Evolutionary conservation across 257 asterid genomes (phyloP).

Genomic region (Craterostigma plantagineum): DNA sequence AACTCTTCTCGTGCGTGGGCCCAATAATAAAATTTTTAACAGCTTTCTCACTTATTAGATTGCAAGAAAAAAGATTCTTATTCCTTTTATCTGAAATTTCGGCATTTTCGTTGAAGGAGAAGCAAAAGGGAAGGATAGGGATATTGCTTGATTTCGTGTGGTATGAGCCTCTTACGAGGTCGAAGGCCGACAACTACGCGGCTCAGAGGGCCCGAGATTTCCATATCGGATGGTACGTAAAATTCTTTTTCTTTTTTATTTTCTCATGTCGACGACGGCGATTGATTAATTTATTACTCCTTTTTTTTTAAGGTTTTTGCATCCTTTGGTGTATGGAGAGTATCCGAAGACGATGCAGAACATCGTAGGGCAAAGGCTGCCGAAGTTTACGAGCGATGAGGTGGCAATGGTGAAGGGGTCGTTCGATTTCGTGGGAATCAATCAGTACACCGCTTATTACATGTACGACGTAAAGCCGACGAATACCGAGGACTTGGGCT

Average conservation of each 20-base stretch:
- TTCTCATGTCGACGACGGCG: too few relatives aligned
- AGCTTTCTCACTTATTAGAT: too few relatives aligned
- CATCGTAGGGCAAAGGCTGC: conserved; percentile 56
- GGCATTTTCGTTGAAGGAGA: conserved; percentile 15
- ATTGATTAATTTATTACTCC: too few relatives aligned
- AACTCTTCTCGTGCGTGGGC: too few relatives aligned
- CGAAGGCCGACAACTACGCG: conserved; percentile 47
- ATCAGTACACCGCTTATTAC: conserved; percentile 80
- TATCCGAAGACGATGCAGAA: conserved; percentile 73
- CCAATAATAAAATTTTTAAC: too few relatives aligned
- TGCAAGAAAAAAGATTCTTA: too few relatives aligned
- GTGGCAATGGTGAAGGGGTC: conserved; percentile 72
- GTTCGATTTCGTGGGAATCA: conserved; percentile 53
- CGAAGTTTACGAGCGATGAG: conserved; percentile 53
- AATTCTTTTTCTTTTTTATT: too few relatives aligned
- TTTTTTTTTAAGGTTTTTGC: conserved; percentile 97
- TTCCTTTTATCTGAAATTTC: too few relatives aligned
- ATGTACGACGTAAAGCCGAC: conserved; percentile 31
- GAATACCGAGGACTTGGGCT: conserved; percentile 24
- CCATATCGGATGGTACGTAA: conserved; percentile 90
- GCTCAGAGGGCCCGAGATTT: conserved; percentile 95
- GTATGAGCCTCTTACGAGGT: conserved; percentile 68
- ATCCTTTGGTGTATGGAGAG: conserved; percentile 84
- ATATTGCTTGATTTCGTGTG: conserved; percentile 72
- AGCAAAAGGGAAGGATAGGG: conserved; percentile 73